phyloP scores from a whole-genome alignment of 768 basidiomycete genomes.

The Hydnum rufescens region DNA sequence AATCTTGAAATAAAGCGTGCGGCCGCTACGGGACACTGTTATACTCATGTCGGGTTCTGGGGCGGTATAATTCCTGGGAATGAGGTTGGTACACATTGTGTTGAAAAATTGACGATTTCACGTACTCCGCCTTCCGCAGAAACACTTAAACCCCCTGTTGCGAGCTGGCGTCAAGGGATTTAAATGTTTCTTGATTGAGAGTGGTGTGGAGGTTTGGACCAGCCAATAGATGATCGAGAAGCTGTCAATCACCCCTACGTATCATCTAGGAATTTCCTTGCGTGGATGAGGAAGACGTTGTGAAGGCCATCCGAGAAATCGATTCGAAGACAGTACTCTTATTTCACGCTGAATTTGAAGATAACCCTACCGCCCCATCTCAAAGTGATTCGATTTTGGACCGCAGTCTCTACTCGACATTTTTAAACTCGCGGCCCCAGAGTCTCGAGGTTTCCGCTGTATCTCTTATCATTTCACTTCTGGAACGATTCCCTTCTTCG shows the following conservation, averaged over 20 bases:
- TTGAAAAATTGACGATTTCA: background rate
- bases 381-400: too few relatives aligned
- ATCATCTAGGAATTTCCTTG: slow-evolving; percentile 69
- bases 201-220: slow-evolving; percentile 69
- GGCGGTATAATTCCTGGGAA: slow-evolving; percentile 90
- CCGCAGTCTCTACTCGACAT: slow-evolving; percentile 51
- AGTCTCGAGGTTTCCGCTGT: slow-evolving; percentile 68
- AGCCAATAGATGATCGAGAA: background rate
- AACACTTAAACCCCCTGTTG: slow-evolving; percentile 55
- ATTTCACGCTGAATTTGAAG: slow-evolving; percentile 84
- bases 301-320: slow-evolving; percentile 49
- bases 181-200: slow-evolving; percentile 92
- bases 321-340: slow-evolving; percentile 49
- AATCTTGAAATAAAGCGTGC: slow-evolving; percentile 52
- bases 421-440: slow-evolving; percentile 68
- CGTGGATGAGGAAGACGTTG: slow-evolving; percentile 51
- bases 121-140: slow-evolving; percentile 21
- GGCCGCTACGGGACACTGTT: slow-evolving; percentile 54
- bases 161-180: slow-evolving; percentile 78
- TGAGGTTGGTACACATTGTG: slow-evolving; percentile 26
- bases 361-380: too few relatives aligned
- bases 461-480: slow-evolving; percentile 46
- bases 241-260: background rate
- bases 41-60: slow-evolving; percentile 79
- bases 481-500: slow-evolving; percentile 39